Base-by-base conservation (phyloP, 345 rosid species). In the Cardiospermum halicacabum region DNA sequence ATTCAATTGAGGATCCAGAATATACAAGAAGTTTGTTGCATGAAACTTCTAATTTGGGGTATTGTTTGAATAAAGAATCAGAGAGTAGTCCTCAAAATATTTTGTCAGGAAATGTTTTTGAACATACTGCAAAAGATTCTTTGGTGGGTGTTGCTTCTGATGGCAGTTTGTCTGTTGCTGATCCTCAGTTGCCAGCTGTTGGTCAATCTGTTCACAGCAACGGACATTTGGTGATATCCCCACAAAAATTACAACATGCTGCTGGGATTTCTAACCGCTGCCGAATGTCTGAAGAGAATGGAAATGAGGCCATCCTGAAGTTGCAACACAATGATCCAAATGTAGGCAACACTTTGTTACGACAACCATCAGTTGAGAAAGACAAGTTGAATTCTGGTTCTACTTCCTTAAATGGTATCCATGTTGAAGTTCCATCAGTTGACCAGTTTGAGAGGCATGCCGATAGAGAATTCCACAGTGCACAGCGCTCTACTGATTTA, bases 371-470 rank as follows among this genome's bases (percentile, higher is more conserved):
- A 24, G 69, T 64, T 76, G 81, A 70, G 15, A 54, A 62, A 50
- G 66, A 77, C 54, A 79, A 75, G 66, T 72, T 70, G 7, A 64
- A 55, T 56, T 53, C 62, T 58, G 78, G 65, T 13, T 70, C 85
- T 55, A 73, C 80, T 64, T 59, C 64, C 50, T 27, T 45, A 65
- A 76, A 84, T 71, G 84, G 66, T 64, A 72, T 80, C 45, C 77
- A 75, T 25, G 80, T 85, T 66, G 86, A 89, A 70, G 75, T 89
- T 81, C 91, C 96, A 40, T 26, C 78, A 25, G 65, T 63, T 64
- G 69, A 77, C 64, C 82, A 67, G 53, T 57, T 50, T 66, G 89
- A 74, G 30, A 72, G 69, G 56, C 72, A 75, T 64, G 69, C 4
- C 40, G 74, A 70, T 42, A 39, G 65, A 54, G 82, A 74, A 60